Evolutionary conservation across 805 yeast genomes (phyloP).

Genomic region (Saccharomycopsis sp.): DNA sequence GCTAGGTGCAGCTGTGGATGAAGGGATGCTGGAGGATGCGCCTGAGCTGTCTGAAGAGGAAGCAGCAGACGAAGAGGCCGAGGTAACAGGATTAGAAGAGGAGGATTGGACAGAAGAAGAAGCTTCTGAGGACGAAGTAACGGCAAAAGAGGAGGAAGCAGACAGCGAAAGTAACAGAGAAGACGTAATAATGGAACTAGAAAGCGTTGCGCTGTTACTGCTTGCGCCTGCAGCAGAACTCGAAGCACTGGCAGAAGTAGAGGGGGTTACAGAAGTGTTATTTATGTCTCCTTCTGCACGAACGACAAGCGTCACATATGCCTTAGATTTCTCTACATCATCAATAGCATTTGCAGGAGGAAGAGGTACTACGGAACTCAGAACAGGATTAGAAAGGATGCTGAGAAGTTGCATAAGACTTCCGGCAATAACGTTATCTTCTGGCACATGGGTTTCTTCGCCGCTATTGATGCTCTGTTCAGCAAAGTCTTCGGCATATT

Average conservation of each 20-base stretch:
- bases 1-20: conserved; percentile 9
- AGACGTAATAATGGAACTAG: conserved; percentile 11
- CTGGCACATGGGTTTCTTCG: not conserved
- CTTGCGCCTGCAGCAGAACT: not conserved
- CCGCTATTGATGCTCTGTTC: not conserved
- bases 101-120: conserved; percentile 11
- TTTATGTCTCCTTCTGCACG: conserved; percentile 8
- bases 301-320: conserved; percentile 10
- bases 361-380: not conserved
- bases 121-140: conserved; percentile 22
- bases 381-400: not conserved
- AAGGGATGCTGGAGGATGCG: not conserved
- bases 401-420: not conserved
- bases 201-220: not conserved
- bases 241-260: not conserved
- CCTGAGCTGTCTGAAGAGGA: not conserved
- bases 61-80: not conserved
- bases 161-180: not conserved
- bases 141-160: conserved; percentile 20
- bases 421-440: not conserved
- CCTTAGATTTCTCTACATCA: conserved; percentile 7
- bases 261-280: conserved; percentile 1
- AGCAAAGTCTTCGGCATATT: not conserved
- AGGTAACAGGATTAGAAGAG: not conserved
- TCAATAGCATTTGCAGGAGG: conserved; percentile 10